Conservation (phyloP, 805 yeast species). For the Hanseniaspora mollemarum region DNA sequence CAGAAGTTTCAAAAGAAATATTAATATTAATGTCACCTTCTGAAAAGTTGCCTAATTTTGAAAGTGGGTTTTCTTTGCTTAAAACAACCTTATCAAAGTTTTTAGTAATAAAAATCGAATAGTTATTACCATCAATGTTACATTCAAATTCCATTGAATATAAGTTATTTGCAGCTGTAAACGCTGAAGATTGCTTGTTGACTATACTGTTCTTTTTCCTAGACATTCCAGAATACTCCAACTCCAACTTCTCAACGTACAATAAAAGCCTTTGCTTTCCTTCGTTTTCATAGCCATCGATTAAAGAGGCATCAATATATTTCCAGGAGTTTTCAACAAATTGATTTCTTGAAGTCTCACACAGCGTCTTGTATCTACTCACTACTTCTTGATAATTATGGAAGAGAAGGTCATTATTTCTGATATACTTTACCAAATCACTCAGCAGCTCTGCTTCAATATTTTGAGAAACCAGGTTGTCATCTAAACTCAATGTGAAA, state of each 20-base stretch:
- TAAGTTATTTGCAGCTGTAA: neutral
- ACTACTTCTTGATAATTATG: neutral
- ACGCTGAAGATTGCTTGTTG: neutral
- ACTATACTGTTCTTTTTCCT: neutral
- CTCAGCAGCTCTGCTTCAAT: conserved; percentile 4
- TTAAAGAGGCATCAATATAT: neutral
- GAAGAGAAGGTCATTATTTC: neutral
- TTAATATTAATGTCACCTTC: neutral
- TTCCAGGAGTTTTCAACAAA: neutral
- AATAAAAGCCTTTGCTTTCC: neutral
- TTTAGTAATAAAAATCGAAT: conserved; percentile 6
- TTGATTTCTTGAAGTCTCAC: neutral
- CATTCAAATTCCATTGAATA: conserved; percentile 4
- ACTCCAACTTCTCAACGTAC: neutral
- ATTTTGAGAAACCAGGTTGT: neutral
- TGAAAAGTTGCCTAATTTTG: neutral
- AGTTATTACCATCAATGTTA: neutral
- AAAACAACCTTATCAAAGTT: neutral
- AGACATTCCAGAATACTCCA: neutral
- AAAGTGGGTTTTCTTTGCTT: neutral
- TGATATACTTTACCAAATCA: neutral
- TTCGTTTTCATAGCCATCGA: neutral
- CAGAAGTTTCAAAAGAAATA: neutral
- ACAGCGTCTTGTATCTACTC: neutral
- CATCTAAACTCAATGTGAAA: neutral